Conservation (phyloP, 192 early-diverging fungal species). For the Backusella parvicylindrica region DNA sequence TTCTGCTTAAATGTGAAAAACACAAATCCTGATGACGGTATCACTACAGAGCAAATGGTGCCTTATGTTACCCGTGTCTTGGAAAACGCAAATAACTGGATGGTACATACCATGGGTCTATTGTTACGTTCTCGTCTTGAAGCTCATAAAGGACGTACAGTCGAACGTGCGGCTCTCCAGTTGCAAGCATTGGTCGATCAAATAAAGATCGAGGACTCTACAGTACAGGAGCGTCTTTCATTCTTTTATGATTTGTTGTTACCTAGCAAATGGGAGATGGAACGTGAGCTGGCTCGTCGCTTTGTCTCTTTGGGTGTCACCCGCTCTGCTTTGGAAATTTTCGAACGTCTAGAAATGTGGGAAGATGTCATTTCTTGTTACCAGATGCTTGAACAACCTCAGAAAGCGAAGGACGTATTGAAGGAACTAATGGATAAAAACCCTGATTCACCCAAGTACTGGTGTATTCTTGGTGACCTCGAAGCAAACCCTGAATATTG, state of each 20-base stretch:
- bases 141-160: slow-evolving; percentile 77
- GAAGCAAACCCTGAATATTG: slow-evolving; percentile 71
- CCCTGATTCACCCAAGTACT: slow-evolving; percentile 80
- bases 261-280: slow-evolving; percentile 95
- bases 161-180: slow-evolving; percentile 87
- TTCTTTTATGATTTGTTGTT: slow-evolving; percentile 77
- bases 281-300: slow-evolving; percentile 84
- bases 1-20: slow-evolving; percentile 93
- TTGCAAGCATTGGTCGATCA: slow-evolving; percentile 98
- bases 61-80: slow-evolving; percentile 91
- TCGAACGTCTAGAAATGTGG: slow-evolving; percentile 93
- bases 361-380: slow-evolving; percentile 90
- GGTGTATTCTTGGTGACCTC: slow-evolving; percentile 90
- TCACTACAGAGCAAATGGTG: slow-evolving; percentile 95
- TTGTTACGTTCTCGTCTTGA: slow-evolving; percentile 91
- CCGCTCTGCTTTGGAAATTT: slow-evolving; percentile 92
- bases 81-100: slow-evolving; percentile 96
- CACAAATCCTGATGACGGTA: slow-evolving; percentile 87
- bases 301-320: slow-evolving; percentile 85
- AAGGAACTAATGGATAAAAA: slow-evolving; percentile 54
- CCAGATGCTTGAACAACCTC: slow-evolving; percentile 79
- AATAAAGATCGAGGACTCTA: slow-evolving; percentile 66
- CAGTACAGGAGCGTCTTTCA: slow-evolving; percentile 70
- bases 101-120: slow-evolving; percentile 94
- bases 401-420: slow-evolving; percentile 81